Base-by-base conservation (phyloP, 2,329 filamentous ascomycete genomes). In the Pseudogymnoascus sp. region DNA sequence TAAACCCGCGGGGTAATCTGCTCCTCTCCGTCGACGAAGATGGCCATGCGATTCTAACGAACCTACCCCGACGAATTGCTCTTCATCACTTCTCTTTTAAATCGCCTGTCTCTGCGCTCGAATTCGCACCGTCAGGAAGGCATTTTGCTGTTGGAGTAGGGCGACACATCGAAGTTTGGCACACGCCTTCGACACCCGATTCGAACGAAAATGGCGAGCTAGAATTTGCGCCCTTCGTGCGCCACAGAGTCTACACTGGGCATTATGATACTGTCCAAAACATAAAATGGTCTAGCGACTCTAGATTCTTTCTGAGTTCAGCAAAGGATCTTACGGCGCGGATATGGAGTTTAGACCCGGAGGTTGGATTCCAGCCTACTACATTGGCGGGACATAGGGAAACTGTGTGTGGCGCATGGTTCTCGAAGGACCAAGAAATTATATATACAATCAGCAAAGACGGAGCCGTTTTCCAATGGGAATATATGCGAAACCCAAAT, bases 381-480 rank as follows among this genome's bases (percentile, higher is more conserved):
- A 90, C 92, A 13, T 77, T 99, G 64, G 88, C 91, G 3, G 94
- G 94, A 1, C 95, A 99, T 75, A 87, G 92, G 72, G 92, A 97
- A 74, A 87, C 84, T 13, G 89, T 99, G 2, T 82, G 95, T 61
- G 90, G 88, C n/a, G 92, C 92, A n/a, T 99, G 92, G 86, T 99
- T 99, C 72, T 95, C 92, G 0, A 86, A 88, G 64, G 87, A 96
- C 68, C 94, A 99, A 72, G 95, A 99, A 76, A 90, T 85, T 58
- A 96, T 99, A 60, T 99, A 94, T 73, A 97, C 94, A 0, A 85
- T 96, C 66, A 97, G 93, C 75, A 95, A 95, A 73, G 95, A 99
- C 73, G 95, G 94, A n/a, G 92, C 94, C 2, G 82, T 97, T 0
- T 97, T 97, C 70, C 84, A 89, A 66, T 99, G 94, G 94, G 86